Evolutionary conservation across 2,329 filamentous ascomycete genomes (phyloP).

Genomic region (Dothideomycetes sp.): DNA sequence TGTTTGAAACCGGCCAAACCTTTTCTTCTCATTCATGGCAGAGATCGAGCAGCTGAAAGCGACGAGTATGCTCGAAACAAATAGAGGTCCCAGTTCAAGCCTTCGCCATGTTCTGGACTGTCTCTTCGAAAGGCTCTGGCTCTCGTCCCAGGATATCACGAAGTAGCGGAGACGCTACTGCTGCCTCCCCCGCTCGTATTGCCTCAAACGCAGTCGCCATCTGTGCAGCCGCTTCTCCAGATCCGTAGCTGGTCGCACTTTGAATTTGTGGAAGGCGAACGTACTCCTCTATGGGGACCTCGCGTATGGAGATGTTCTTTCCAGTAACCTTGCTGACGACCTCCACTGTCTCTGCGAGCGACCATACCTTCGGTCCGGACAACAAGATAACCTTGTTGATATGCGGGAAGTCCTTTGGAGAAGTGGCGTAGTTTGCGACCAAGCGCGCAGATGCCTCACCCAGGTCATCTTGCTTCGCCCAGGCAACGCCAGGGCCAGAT

Average conservation of each 20-base stretch:
- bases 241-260: background rate
- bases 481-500: background rate
- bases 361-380: background rate
- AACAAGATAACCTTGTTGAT: background rate
- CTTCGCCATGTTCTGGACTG: background rate
- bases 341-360: background rate
- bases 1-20: too few relatives aligned
- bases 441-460: background rate
- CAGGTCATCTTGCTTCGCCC: constrained; percentile 1
- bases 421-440: background rate
- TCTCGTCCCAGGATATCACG: background rate
- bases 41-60: too few relatives aligned
- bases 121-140: background rate
- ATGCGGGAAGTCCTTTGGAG: background rate
- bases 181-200: background rate
- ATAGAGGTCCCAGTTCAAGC: too few relatives aligned
- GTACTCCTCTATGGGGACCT: background rate
- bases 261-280: background rate
- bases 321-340: background rate
- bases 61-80: too few relatives aligned
- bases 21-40: too few relatives aligned
- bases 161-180: background rate
- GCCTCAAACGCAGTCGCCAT: background rate
- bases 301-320: background rate
- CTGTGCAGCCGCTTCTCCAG: background rate